Percentiles rank a stretch among this genome's conserved stretches.
Evolutionary conservation across 108 stramenopile genomes (phyloP).

Genomic region (Skeletonema marinoi): DNA sequence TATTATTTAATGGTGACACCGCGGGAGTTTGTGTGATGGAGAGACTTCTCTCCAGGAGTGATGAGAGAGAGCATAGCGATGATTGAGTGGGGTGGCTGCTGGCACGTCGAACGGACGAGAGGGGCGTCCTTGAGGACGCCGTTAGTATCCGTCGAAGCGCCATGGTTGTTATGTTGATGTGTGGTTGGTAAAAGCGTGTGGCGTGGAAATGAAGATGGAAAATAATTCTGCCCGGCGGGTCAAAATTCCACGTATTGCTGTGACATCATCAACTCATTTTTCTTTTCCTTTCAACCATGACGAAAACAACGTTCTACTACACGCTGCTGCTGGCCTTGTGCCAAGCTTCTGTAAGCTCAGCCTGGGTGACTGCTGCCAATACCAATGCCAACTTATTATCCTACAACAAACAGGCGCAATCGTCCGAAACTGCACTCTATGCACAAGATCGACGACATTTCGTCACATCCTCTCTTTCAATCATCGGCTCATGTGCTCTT

Average conservation of each 20-base stretch:
- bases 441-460: not conserved
- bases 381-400: not conserved
- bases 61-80: not conserved
- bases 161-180: not conserved
- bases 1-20: not conserved
- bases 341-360: not conserved
- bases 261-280: not conserved
- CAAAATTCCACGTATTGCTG: not conserved
- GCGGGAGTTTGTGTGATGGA: not conserved
- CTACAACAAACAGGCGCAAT: not conserved
- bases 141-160: not conserved
- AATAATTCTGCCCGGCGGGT: not conserved
- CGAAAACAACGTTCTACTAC: not conserved
- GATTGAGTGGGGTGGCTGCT: not conserved
- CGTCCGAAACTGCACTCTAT: not conserved
- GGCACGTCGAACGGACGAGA: not conserved
- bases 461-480: not conserved
- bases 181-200: not conserved
- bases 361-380: not conserved
- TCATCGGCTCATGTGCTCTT: not conserved
- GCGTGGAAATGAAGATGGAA: not conserved
- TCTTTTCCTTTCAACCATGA: not conserved
- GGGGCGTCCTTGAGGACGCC: not conserved
- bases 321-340: not conserved
- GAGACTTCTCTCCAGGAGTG: not conserved